Conservation (phyloP, 139 green algal species). For the Pseudopediastrum boryanum region DNA sequence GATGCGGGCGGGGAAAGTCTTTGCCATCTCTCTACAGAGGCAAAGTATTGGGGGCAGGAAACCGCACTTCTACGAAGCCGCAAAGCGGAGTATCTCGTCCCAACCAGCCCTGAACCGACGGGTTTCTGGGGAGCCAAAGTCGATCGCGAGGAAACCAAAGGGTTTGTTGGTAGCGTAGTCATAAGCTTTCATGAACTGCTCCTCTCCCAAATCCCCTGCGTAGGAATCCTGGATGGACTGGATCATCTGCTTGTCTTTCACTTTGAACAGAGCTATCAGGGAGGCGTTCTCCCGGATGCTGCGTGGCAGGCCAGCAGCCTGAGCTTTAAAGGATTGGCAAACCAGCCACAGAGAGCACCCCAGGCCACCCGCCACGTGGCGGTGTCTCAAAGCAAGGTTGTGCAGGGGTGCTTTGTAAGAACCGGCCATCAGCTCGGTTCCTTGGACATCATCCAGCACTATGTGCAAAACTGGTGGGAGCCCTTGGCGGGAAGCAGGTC, state of each 20-base stretch:
- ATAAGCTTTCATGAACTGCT: constrained; percentile 9
- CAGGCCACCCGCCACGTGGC: constrained; percentile 8
- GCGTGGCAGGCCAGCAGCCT: constrained; percentile 6
- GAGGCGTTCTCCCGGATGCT: constrained; percentile 9
- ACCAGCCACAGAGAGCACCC: constrained; percentile 11
- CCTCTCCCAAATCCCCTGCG: constrained; percentile 1
- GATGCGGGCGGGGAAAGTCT: too few relatives aligned
- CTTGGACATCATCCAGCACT: constrained; percentile 15
- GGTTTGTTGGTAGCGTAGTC: constrained; percentile 5
- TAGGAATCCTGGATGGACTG: not conserved
- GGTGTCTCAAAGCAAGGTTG: not conserved
- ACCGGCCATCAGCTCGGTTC: constrained; percentile 11
- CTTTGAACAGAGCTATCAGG: not conserved
- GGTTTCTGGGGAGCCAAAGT: constrained; percentile 10
- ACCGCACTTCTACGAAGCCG: too few relatives aligned
- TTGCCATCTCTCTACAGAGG: too few relatives aligned
- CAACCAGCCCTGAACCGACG: too few relatives aligned
- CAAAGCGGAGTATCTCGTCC: too few relatives aligned
- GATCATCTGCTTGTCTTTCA: constrained; percentile 11
- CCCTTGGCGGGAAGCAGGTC: not conserved
- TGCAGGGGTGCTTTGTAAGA: constrained; percentile 7
- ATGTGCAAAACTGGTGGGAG: constrained; percentile 3
- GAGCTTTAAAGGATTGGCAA: not conserved
- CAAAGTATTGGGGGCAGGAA: too few relatives aligned
- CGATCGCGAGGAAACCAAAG: constrained; percentile 7